These are phyloP conservation scores for Candida odintsovae DNA, from an alignment of 805 yeast genomes.

Conservation along the genomic window DNA sequence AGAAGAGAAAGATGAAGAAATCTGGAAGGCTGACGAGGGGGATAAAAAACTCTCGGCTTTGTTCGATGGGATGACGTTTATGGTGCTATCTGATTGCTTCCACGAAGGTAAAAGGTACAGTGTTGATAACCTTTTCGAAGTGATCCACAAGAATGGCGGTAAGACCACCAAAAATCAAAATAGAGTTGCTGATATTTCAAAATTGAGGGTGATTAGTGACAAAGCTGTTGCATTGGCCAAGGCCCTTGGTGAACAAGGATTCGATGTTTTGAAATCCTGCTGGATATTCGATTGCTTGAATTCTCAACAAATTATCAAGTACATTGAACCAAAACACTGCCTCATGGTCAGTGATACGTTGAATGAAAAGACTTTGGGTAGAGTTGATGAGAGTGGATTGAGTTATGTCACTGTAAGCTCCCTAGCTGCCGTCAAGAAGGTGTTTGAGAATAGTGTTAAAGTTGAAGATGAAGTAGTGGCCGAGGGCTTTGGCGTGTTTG, in stretches of 20 bases:
- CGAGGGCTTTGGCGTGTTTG: conserved; percentile 8
- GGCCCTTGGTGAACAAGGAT: conserved; percentile 38
- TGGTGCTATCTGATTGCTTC: conserved; percentile 47
- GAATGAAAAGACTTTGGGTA: conserved; percentile 20
- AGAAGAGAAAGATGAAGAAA: conserved; percentile 18
- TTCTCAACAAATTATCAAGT: conserved; percentile 33
- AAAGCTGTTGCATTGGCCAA: conserved; percentile 33
- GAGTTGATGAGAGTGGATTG: conserved; percentile 22
- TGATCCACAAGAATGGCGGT: conserved; percentile 49
- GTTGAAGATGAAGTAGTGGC: conserved; percentile 6
- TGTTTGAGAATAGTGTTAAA: not conserved
- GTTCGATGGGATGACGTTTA: conserved; percentile 42
- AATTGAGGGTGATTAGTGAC: conserved; percentile 32
- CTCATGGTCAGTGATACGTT: conserved; percentile 33
- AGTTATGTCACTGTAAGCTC: not conserved
- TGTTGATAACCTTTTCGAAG: conserved; percentile 29
- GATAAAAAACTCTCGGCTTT: conserved; percentile 23
- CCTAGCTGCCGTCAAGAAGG: not conserved
- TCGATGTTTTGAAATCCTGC: conserved; percentile 56
- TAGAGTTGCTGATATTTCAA: conserved; percentile 9
- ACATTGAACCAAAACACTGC: conserved; percentile 56
- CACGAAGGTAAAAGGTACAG: conserved; percentile 21
- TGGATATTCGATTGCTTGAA: conserved; percentile 71
- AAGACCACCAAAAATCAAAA: conserved; percentile 31
- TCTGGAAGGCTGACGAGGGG: conserved; percentile 12